Evolutionary conservation across 192 early-diverging fungal genomes (phyloP).

Genomic region (Globomyces pollinis-pini): DNA sequence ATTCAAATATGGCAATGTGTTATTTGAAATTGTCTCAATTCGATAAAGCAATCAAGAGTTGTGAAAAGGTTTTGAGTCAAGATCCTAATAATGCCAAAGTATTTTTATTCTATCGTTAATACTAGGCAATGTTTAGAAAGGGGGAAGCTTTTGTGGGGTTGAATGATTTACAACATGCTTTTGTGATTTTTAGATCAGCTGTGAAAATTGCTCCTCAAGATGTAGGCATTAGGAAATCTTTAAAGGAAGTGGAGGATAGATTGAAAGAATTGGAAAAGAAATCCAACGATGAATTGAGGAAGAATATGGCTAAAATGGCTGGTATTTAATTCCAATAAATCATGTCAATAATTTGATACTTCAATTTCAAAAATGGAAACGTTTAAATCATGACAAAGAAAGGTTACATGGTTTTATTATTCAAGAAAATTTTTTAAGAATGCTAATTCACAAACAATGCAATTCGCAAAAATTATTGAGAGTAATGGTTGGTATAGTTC

Average conservation of each 20-base stretch:
- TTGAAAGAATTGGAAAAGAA: not conserved
- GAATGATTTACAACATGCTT: not conserved
- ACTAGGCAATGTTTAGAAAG: conserved; percentile 12
- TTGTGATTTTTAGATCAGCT: not conserved
- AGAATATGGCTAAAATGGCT: conserved; percentile 6
- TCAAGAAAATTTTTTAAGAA: too few species aligned
- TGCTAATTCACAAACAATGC: too few species aligned
- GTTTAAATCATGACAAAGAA: too few species aligned
- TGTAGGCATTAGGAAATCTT: not conserved
- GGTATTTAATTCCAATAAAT: too few species aligned
- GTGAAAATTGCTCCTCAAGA: conserved; percentile 7
- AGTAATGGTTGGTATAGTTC: too few species aligned
- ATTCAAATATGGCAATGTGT: conserved; percentile 10
- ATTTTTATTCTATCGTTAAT: not conserved
- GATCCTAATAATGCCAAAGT: conserved; percentile 8
- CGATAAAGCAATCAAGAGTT: not conserved
- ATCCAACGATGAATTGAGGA: conserved; percentile 1
- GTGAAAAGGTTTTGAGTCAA: not conserved
- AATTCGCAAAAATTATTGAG: too few species aligned
- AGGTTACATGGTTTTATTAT: too few species aligned
- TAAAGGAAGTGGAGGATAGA: not conserved
- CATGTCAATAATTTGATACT: too few species aligned
- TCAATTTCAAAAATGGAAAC: too few species aligned
- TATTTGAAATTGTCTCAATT: conserved; percentile 4
- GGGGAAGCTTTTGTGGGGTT: not conserved